Conservation (phyloP, 345 rosid genomes). For the Arabis alpina region DNA sequence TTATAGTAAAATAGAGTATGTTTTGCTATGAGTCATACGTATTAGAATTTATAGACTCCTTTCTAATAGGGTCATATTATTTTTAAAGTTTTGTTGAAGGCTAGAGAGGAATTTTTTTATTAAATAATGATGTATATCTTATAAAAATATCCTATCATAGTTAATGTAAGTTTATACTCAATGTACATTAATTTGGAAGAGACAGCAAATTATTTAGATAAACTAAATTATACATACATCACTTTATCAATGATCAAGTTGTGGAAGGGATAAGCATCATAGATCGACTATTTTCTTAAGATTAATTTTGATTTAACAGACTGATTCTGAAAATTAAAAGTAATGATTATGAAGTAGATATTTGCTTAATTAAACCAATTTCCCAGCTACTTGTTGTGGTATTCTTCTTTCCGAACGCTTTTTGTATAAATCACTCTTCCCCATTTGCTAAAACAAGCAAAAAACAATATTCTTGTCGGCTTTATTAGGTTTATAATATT, state of each 20-base stretch:
- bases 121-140: no score
- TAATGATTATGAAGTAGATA: conserved; percentile 4
- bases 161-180: no score
- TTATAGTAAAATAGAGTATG: no score
- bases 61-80: no score
- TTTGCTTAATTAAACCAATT: conserved; percentile 25
- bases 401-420: conserved; percentile 31
- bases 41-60: no score
- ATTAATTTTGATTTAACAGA: not conserved
- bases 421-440: conserved; percentile 39
- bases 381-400: not conserved
- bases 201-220: conserved; percentile 3
- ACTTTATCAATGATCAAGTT: not conserved
- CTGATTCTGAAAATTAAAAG: not conserved
- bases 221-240: not conserved
- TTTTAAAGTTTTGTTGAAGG: no score
- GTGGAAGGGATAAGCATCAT: not conserved
- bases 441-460: conserved; percentile 31
- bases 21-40: no score
- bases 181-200: not conserved
- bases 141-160: no score
- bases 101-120: no score
- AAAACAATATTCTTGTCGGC: conserved; percentile 35
- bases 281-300: not conserved
- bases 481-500: conserved; percentile 14